Conservation (phyloP, 2,329 filamentous ascomycete genomes). For the Penicillium fuscoglaucum region DNA sequence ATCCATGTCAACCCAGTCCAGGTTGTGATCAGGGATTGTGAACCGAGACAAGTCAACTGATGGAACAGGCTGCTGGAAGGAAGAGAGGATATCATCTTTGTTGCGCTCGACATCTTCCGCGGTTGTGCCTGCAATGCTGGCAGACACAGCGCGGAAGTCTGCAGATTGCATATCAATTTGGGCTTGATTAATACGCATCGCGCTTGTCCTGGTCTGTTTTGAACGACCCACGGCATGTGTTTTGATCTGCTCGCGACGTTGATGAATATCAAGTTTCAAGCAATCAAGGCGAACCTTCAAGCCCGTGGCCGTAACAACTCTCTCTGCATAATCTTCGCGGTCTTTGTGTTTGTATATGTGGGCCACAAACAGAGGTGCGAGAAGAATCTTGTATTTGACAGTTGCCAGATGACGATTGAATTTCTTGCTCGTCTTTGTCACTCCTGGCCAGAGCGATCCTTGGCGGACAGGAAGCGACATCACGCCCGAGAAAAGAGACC, state of each 20-base stretch:
- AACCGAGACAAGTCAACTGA: conserved; percentile 75
- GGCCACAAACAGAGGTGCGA: conserved; percentile 90
- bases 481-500: conserved; percentile 91
- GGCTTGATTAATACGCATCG: conserved; percentile 93
- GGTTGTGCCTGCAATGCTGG: conserved; percentile 78
- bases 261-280: conserved; percentile 95
- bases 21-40: conserved; percentile 91
- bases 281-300: conserved; percentile 93
- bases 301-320: conserved; percentile 86
- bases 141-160: conserved; percentile 90
- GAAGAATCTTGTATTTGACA: conserved; percentile 92
- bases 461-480: conserved; percentile 95
- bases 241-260: conserved; percentile 87
- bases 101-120: conserved; percentile 68
- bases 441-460: conserved; percentile 83
- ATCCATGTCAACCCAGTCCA: conserved; percentile 98
- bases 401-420: conserved; percentile 97
- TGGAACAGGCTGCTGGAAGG: conserved; percentile 54
- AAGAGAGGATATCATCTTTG: conserved; percentile 59
- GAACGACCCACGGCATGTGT: conserved; percentile 75
- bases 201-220: conserved; percentile 77
- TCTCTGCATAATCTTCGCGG: conserved; percentile 76
- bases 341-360: conserved; percentile 99
- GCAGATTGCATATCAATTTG: conserved; percentile 89
- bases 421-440: conserved; percentile 97